Base-by-base conservation (phyloP, 2,329 filamentous ascomycete genomes). In the Furcasterigmium furcatum region DNA sequence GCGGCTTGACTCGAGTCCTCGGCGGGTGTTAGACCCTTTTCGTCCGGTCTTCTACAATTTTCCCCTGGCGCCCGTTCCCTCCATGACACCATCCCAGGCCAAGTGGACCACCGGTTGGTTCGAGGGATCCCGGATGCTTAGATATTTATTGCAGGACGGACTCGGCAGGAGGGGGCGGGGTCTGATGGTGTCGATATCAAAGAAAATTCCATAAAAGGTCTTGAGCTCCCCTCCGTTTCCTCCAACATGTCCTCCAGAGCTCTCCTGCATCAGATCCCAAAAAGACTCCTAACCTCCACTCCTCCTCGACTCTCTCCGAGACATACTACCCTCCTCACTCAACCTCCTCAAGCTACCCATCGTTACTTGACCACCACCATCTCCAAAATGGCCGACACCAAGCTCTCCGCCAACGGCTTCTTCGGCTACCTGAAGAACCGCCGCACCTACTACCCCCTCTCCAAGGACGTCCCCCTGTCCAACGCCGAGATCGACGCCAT, bases 401-500 rank as follows among this genome's bases (percentile, higher is more conserved):
- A 67, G 57, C 41, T 63, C 49, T 65, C 65, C 53, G 64, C 77
- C 59, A 14, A 29, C 51, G 46, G 72, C 51, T 73, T 89, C 71
- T 66, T 89, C 63, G 73, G 84, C 51, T 77, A 82, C 61, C 64
- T 87, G 73, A 79, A 82, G 72, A 64, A 70, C 64, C 86, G 88
- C 63, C 85, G 87, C 67, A 78, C 80, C 61, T 69, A 77, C 74
- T 90, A 91, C 72, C 66, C 73, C 43, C 79, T 89, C 47, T 78
- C 73, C 73, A 85, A 85, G 69, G 68, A 79, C 50, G 74, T 85
- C 21, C 60, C 81, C 60, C 72, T 85, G 63, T 64, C 74, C 57
- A 73, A 76, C 55, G 65, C 70, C 45, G 74, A 78, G 58, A 73
- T 91, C 66, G 70, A 79, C 58, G 79, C 87, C 57, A 80, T 91